phyloP scores from a whole-genome alignment of 805 yeast species.

The Candida yuanshanica region DNA sequence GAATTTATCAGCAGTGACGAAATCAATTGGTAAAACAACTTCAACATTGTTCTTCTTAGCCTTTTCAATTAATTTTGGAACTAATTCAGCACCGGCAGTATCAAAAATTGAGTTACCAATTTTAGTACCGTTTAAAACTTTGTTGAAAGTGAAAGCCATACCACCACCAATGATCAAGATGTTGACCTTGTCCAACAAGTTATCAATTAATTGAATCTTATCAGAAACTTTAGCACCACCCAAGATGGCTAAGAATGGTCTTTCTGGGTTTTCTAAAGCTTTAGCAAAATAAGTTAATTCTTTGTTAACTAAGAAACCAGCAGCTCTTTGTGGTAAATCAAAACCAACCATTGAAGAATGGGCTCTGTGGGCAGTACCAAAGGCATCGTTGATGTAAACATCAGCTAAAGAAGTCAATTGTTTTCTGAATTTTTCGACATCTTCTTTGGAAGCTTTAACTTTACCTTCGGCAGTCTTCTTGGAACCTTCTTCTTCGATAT shows the following conservation, averaged over 20 bases:
- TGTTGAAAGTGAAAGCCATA: constrained; percentile 99
- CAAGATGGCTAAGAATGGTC: constrained; percentile 97
- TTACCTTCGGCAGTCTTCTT: constrained; percentile 88
- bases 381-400: constrained; percentile 96
- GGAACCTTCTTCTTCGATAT: constrained; percentile 95
- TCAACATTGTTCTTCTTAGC: constrained; percentile 95
- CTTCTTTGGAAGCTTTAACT: constrained; percentile 85
- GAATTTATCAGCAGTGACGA: constrained; percentile 92
- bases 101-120: constrained; percentile 94
- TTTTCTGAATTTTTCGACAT: constrained; percentile 81
- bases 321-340: constrained; percentile 91
- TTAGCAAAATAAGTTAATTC: constrained; percentile 96
- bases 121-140: constrained; percentile 75
- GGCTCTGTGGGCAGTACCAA: constrained; percentile 99
- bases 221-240: constrained; percentile 99
- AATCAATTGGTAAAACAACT: constrained; percentile 91
- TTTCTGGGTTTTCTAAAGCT: constrained; percentile 95
- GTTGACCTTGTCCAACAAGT: constrained; percentile 93
- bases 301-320: constrained; percentile 98
- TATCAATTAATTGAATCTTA: constrained; percentile 97
- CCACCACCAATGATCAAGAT: constrained; percentile 97
- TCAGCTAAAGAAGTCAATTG: constrained; percentile 91
- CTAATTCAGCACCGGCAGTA: constrained; percentile 92
- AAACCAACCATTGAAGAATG: constrained; percentile 99
- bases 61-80: constrained; percentile 86